Evolutionary conservation across 352 stramenopile species (phyloP), one percentile per base, ranked within the genome.

Genomic region (Phytophthora quininea): DNA sequence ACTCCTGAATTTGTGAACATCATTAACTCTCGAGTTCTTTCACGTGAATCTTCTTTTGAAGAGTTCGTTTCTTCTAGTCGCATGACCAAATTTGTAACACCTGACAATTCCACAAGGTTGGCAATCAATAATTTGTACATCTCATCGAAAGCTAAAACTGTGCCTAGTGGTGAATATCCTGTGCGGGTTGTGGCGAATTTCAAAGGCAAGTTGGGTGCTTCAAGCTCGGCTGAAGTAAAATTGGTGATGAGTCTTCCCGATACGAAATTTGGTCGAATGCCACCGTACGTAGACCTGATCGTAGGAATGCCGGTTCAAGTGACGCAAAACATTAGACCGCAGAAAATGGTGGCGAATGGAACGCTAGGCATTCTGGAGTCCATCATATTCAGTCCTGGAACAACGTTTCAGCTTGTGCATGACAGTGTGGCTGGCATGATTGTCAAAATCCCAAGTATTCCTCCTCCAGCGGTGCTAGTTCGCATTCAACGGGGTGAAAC

Each of bases 261-360:
- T 43, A 56, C 46, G 14, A 60, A 53, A n/a, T 60, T 60, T 31
- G 54, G 54, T n/a, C 49, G 40, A 29, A 60, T 53, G 54, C 45
- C 33, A 2, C 33, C 56, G 3, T 56, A 51, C 4, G 8, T 63
- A 5, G 46, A 51, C 15, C 12, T 56, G 5, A 56, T 56, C 10
- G 3, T 55, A 15, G 47, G 54, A 45, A 61, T 61, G 54, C 54
- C 42, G 3, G 45, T 63, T 31, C 56, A 56, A 37, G 15, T 63
- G 12, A 40, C 46, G 1, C 56, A 63, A 47, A 63, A 63, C 5
- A 40, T 54, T 35, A 3, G 45, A 14, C 45, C 1, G 31, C n/a
- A 47, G 19, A 64, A 70, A 29, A 32, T 57, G 24, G 31, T 71
- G 11, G 63, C 63, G 0, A 71, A 71, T 8, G 56, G 52, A 30